These are phyloP conservation scores for Rubroboletus pulcherrimus DNA, from an alignment of 768 basidiomycete species.

Conservation along the genomic window DNA sequence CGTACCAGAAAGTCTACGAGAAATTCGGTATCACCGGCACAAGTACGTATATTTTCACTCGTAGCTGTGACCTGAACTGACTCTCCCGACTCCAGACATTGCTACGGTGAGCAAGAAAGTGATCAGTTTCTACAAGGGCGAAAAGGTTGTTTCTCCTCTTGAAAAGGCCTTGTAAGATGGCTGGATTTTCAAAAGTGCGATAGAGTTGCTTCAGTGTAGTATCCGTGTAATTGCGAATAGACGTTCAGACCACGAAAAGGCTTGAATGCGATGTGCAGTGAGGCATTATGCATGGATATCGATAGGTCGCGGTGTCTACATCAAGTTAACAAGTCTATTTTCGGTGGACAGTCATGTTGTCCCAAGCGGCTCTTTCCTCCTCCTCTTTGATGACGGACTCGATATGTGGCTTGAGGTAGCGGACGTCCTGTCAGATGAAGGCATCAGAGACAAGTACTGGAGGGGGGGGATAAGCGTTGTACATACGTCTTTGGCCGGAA, in stretches of 20 bases:
- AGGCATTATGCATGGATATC: slow-evolving; percentile 16
- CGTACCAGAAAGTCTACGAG: slow-evolving; percentile 87
- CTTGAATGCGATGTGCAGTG: background rate
- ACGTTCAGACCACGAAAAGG: background rate
- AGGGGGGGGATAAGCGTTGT: background rate
- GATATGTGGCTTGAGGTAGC: slow-evolving; percentile 84
- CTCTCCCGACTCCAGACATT: slow-evolving; percentile 48
- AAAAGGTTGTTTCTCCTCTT: slow-evolving; percentile 68
- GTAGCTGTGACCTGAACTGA: slow-evolving; percentile 6
- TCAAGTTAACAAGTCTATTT: slow-evolving; percentile 44
- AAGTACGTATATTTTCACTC: slow-evolving; percentile 42
- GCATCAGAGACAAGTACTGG: slow-evolving; percentile 7
- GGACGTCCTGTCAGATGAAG: slow-evolving; percentile 60
- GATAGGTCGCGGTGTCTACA: slow-evolving; percentile 24
- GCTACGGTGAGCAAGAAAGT: slow-evolving; percentile 82
- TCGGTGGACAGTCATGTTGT: slow-evolving; percentile 67
- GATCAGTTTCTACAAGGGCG: slow-evolving; percentile 80
- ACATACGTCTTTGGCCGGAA: slow-evolving; percentile 68
- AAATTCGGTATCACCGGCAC: slow-evolving; percentile 81
- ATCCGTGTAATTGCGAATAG: slow-evolving; percentile 13
- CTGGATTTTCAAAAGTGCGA: background rate
- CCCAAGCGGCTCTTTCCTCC: slow-evolving; percentile 76
- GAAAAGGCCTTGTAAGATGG: slow-evolving; percentile 58
- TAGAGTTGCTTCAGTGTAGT: slow-evolving; percentile 9
- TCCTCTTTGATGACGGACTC: slow-evolving; percentile 70